Evolutionary conservation across 306 rosid species (phyloP).

Genomic region (Mucuna pruriens): DNA sequence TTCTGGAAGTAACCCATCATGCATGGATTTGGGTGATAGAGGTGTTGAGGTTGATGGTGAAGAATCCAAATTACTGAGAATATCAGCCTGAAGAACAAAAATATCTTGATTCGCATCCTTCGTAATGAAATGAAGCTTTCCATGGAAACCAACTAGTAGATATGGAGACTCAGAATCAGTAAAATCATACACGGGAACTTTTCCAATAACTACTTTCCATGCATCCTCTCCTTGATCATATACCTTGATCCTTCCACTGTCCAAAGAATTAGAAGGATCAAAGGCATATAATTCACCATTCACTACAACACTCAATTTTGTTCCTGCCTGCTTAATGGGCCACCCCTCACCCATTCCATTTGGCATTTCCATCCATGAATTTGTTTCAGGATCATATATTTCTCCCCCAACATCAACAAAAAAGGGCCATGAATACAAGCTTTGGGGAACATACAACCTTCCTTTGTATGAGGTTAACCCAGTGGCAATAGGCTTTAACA

Average conservation of each 20-base stretch:
- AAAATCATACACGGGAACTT: constrained; percentile 68
- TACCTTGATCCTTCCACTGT: constrained; percentile 78
- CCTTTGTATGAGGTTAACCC: constrained; percentile 82
- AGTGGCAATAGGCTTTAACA: constrained; percentile 84
- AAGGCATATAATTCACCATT: constrained; percentile 81
- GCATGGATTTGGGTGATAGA: constrained; percentile 22
- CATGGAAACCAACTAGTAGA: constrained; percentile 75
- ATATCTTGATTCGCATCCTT: constrained; percentile 65
- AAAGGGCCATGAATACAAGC: constrained; percentile 82
- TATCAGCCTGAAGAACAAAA: constrained; percentile 63
- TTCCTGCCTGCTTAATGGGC: constrained; percentile 84
- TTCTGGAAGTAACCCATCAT: constrained; percentile 40
- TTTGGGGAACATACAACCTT: constrained; percentile 79
- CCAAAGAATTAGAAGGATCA: constrained; percentile 74
- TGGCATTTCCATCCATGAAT: constrained; percentile 85
- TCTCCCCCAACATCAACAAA: constrained; percentile 90
- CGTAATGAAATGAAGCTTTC: constrained; percentile 80
- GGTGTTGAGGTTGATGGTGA: constrained; percentile 45
- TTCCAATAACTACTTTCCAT: constrained; percentile 74
- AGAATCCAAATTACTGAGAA: constrained; percentile 34
- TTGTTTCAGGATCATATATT: constrained; percentile 76
- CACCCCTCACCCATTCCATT: constrained; percentile 89
- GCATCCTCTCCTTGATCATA: constrained; percentile 73
- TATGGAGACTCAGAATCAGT: constrained; percentile 79
- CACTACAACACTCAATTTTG: constrained; percentile 75